Evolutionary conservation across 2,329 filamentous ascomycete species (phyloP), one percentile per base, ranked within the genome.

Genomic region (Hypoxylon sp.): DNA sequence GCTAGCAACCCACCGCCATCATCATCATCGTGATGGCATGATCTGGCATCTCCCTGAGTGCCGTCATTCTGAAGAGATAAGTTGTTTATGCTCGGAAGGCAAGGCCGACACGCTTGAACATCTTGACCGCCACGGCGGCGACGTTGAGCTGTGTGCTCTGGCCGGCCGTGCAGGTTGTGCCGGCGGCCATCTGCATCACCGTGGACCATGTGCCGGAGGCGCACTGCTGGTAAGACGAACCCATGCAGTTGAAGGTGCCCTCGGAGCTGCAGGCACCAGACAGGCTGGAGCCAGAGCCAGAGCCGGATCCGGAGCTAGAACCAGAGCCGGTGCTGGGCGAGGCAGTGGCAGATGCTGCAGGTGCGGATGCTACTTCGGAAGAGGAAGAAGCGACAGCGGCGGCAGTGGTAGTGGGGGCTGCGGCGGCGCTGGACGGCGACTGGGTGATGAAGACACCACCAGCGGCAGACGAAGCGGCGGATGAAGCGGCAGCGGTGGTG

Each of bases 231-330:
- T 75, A 84, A 0, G 74, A 73, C 1, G 63, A 69, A 9, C 79
- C 69, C 5, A 82, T 69, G 57, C 81, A 84, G 71, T 82, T 82
- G 76, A 77, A 84, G 7, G 66, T 63, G 1, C 80, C 81, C 34
- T 82, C 78, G 1, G 57, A 35, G 5, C 72, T 60, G 67, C 80
- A 83, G 0, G 75, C 68, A 12, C 74, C 69, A 1, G 76, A 60
- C 16, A 73, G 55, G 1, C 59, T 67, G 51, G 53, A 54, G 20
- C 49, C 38, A 2, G 63, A 43, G 1, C 57, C 53, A 7, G 64
- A 60, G 7, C 64, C 59, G 3, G 67, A 60, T 6, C 64, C 60
- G 3, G 67, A 59, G 9, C 62, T 60, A n/a, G 63, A 63, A 29
- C 55, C 27, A 49, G 62, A 55, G 38, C 57, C 51, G 36, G 65